Base-by-base conservation (phyloP, 352 stramenopile genomes). In the Phytophthora colocasiae region DNA sequence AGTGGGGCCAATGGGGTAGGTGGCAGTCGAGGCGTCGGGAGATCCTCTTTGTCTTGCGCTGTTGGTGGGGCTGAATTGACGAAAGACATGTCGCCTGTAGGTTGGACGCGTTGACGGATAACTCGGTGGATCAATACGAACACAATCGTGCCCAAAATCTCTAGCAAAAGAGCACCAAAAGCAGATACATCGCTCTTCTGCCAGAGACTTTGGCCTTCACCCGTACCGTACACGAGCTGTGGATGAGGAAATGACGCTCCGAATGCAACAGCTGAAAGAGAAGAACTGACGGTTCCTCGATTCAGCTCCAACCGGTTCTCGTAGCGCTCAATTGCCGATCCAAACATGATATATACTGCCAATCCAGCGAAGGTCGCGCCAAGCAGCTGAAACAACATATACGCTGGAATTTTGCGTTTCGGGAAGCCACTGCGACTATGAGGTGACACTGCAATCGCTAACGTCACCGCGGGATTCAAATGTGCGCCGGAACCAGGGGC, bases 191-290 rank as follows among this genome's bases (percentile, higher is more conserved):
- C 77, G 17, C 49, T 24, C n/a, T 62, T 50, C 1, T 45, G 27
- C 44, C 77, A 66, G 26, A 60, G 12, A 14, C 17, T 29, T 19
- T 34, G 14, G 47, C 44, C 6, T 56, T 59, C 52, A 48, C 22
- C 38, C 15, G 47, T 24, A 5, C n/a, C 26, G 22, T 64, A 51
- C 32, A 76, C 56, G 39, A 90, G 66, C 39, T 76, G 69, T 1
- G 78, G 79, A 40, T 91, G 85, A 2, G 77, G 80, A 27, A 87
- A 95, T 52, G 92, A 95, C 31, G 83, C 74, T 43, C 83, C 73
- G 61, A 96, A 93, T 4, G 74, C 68, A 64, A 81, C 76, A 11
- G 85, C 87, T 15, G 86, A 89, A 44, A 85, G 66, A n/a, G 83
- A 70, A 26, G 71, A 88, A 8, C 9, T 76, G 72, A 15, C 12